phyloP scores from a whole-genome alignment of 192 early-diverging fungal species.

The Backusella mclennaniae region DNA sequence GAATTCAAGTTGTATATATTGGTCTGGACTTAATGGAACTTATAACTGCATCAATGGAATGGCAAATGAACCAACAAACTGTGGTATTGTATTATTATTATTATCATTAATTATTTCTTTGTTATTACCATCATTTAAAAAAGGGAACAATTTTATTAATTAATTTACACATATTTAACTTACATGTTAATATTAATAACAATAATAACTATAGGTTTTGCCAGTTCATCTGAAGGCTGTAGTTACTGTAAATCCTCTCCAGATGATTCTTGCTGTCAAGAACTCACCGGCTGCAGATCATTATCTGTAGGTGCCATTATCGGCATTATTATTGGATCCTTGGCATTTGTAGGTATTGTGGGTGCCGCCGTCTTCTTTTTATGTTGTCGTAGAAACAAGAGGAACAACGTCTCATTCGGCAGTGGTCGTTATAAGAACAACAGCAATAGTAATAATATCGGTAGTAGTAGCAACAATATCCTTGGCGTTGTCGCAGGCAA shows the following conservation, averaged over 20 bases:
- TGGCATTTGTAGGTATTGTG: not conserved
- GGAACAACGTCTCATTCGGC: not conserved
- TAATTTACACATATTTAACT: not conserved
- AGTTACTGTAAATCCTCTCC: conserved; percentile 18
- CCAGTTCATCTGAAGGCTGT: conserved; percentile 6
- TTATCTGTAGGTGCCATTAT: conserved; percentile 29
- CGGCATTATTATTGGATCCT: conserved; percentile 28
- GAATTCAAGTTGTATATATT: conserved; percentile 17
- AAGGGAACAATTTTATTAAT: not conserved
- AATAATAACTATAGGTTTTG: not conserved
- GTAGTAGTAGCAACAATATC: not conserved
- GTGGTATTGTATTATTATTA: conserved; percentile 23
- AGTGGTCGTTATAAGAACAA: not conserved
- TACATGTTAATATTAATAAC: not conserved
- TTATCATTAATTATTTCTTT: not conserved
- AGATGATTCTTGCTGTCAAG: conserved; percentile 26
- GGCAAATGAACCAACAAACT: conserved; percentile 35
- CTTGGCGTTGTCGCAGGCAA: not conserved
- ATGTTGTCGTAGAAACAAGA: not conserved
- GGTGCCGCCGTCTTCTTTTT: conserved; percentile 1
- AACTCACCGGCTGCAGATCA: conserved; percentile 2
- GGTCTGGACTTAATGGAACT: conserved; percentile 34
- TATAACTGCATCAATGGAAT: conserved; percentile 30
- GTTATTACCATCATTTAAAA: not conserved
- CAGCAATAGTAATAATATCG: not conserved